A percentile compares a stretch with the other conserved stretches of the same genome.
phyloP scores from a whole-genome alignment of 2,329 filamentous ascomycete genomes.

The Talaromyces sp. region DNA sequence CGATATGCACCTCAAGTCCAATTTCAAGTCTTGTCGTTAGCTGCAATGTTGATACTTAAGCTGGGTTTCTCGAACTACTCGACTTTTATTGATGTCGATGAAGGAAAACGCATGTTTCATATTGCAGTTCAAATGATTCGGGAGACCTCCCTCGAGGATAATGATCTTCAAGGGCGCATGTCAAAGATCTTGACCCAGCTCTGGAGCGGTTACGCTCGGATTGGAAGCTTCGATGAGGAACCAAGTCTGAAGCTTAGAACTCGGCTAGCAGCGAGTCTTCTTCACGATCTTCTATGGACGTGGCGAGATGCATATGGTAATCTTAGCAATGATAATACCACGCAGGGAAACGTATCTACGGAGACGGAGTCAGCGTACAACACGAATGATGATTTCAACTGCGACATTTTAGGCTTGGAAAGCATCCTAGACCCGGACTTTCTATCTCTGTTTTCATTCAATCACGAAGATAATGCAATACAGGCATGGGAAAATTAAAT shows the following conservation, averaged over 20 bases:
- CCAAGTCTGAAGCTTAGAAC: slow-evolving; percentile 19
- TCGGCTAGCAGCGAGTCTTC: slow-evolving; percentile 19
- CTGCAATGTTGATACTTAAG: slow-evolving; percentile 13
- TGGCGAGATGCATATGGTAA: slow-evolving; percentile 22
- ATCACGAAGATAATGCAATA: neutral
- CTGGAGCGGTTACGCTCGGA: slow-evolving; percentile 18
- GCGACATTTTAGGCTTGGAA: slow-evolving; percentile 13
- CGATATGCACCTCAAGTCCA: neutral
- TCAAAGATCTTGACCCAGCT: slow-evolving; percentile 23
- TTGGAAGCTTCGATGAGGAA: slow-evolving; percentile 11
- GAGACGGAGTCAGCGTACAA: neutral
- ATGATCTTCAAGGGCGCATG: slow-evolving; percentile 21
- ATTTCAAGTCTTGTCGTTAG: neutral
- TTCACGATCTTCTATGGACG: slow-evolving; percentile 22
- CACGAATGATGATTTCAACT: neutral
- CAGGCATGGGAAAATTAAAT: neutral
- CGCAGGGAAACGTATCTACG: neutral
- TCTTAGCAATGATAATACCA: slow-evolving; percentile 1
- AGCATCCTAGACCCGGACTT: slow-evolving; percentile 18
- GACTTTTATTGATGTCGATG: slow-evolving; percentile 19
- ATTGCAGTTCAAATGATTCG: slow-evolving; percentile 18
- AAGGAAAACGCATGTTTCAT: slow-evolving; percentile 20
- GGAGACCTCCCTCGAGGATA: slow-evolving; percentile 20
- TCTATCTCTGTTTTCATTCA: slow-evolving; percentile 17
- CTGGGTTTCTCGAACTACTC: slow-evolving; percentile 12